Evolutionary conservation across 345 rosid species (phyloP), one percentile per base, ranked within the genome.

Genomic region (Populus pruinosa): DNA sequence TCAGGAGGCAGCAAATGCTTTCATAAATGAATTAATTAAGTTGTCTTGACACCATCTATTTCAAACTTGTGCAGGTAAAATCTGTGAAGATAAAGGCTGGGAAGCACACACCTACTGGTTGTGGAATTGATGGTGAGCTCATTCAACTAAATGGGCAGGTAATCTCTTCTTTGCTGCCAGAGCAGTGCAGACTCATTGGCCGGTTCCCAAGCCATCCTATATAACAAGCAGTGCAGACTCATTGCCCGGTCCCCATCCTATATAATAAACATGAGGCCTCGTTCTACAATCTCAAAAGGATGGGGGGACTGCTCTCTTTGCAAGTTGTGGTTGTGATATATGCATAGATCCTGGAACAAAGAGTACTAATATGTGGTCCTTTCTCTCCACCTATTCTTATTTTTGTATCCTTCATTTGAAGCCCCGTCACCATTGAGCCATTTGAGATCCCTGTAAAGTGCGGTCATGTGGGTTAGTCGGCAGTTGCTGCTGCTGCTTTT

Each of bases 51-150:
- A 56, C n/a, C 53, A 38, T 55, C 73, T 76, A 62, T 79, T 59
- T 63, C 18, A 18, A 66, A 79, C 70, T 74, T 80, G 61, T 76
- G 80, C 91, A 93, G 98, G 99, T 96, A 76, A 93, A 87, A 76
- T 90, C 99, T n/a, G 93, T 96, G 83, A 93, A 87, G 89, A 88
- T 96, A 70, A 96, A 88, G 77, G 86, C 93, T 14, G 91, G 87
- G 29, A 93, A 91, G 84, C 92, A 86, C 78, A 88, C 92, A 16
- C 97, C 91, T 77, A 91, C 85, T 80, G 89, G 93, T 75, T 93
- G 98, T 72, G 99, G 98, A 70, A 93, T 96, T 77, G 98, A 96
- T 55, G 99, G 99, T 27, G 99, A 96, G 82, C 76, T 92, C 71
- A 93, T 93, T 72, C 88, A 90, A 14, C 89, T 96, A 41, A 88